phyloP scores from a whole-genome alignment of 2,329 filamentous ascomycete genomes.

The Sporothrix brunneoviolacea region DNA sequence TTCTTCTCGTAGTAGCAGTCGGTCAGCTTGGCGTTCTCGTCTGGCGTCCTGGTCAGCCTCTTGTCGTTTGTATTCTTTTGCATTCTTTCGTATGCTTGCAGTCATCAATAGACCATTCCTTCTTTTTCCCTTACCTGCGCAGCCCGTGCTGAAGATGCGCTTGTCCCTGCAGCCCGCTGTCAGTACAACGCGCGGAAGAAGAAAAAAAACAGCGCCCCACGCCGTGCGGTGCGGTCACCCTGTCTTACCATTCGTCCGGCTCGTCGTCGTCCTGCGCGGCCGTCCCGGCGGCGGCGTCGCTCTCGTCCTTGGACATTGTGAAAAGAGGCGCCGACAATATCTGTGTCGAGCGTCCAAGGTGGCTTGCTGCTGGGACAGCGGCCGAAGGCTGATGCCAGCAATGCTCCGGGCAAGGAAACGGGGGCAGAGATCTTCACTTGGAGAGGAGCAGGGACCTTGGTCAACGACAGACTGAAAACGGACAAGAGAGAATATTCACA shows the following conservation, averaged over 20 bases:
- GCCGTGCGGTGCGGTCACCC: too few species aligned
- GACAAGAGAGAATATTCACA: too few species aligned
- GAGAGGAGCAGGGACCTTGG: too few species aligned
- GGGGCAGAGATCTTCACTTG: too few species aligned
- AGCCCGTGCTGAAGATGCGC: conserved; percentile 94
- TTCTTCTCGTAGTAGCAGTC: conserved; percentile 96
- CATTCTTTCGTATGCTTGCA: not conserved
- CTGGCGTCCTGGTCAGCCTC: conserved; percentile 40
- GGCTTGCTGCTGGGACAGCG: not conserved
- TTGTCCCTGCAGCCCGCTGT: conserved; percentile 69
- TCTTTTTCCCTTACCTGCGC: conserved; percentile 56
- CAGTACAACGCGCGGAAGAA: conserved; percentile 12
- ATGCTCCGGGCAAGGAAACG: too few species aligned
- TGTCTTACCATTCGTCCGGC: conserved; percentile 97
- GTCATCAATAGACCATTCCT: too few species aligned
- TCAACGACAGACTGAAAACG: too few species aligned
- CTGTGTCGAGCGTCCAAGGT: not conserved
- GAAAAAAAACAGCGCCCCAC: not conserved
- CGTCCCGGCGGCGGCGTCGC: conserved; percentile 29
- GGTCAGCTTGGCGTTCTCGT: conserved; percentile 82
- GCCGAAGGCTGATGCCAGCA: too few species aligned
- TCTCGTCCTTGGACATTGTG: conserved; percentile 53
- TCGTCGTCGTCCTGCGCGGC: conserved; percentile 57
- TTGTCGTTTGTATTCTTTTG: too few species aligned
- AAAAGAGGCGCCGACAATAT: not conserved